Evolutionary conservation across 768 basidiomycete species (phyloP), one percentile per base, ranked within the genome.

Genomic region (Serendipita indica): DNA sequence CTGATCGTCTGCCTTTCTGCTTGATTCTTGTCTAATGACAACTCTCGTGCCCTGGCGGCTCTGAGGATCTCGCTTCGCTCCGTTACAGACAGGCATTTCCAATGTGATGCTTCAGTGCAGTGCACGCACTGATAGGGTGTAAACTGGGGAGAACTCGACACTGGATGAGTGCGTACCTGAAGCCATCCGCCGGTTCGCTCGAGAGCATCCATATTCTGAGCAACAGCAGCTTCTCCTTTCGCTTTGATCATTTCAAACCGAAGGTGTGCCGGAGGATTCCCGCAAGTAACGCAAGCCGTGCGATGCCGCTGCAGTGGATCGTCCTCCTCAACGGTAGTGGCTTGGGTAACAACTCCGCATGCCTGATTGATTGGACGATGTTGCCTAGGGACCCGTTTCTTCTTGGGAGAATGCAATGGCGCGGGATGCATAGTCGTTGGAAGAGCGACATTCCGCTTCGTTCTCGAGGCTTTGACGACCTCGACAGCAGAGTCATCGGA

Each of bases 11-110:
- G 64, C 32, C 79, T 76, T 66, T 79, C 79, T 3, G 65, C 66
- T 35, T 76, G 75, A 30, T 57, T 58, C 27, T 60, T 66, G 58
- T 60, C 33, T 30, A 28, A 39, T 57, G 58, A 58, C 45, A 70
- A 37, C 65, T 65, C 10, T 61, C 65, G 6, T 63, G 63, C 57
- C 66, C 65, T 33, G 18, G 78, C 79, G 60, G 85, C 85, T 64
- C 77, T 80, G 33, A 82, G 70, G 30, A 92, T 83, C 62, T 89
- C 85, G 33, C 84, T 82, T 34, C 80, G 79, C 66, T 87, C 83
- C 18, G 73, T 73, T 45, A 66, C 68, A 13, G 82, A 76, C 27
- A 91, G 72, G 67, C 88, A 91, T 34, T 69, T 76, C 86, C 85
- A 90, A 67, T 91, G 89, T 12, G 22, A 16, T 14, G 45, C 45